Conservation (phyloP, 164 flowering plant species). For the Vitis riparia region DNA sequence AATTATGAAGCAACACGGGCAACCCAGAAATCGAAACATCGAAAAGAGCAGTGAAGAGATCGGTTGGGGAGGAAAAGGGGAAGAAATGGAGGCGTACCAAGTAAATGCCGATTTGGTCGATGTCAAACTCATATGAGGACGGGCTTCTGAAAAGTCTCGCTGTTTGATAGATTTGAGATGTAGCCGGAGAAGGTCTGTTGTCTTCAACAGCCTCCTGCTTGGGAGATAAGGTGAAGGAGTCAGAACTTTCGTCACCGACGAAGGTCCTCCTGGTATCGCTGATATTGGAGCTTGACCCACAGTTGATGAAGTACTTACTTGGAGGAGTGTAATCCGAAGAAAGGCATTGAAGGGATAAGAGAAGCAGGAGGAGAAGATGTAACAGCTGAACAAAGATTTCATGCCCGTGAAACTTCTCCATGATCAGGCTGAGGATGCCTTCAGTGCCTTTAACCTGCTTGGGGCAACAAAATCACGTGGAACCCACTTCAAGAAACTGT, state of each 20-base stretch:
- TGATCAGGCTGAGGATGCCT: background rate
- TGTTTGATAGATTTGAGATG: constrained; percentile 2
- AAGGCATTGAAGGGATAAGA: background rate
- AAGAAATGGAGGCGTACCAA: no score
- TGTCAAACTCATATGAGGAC: no score
- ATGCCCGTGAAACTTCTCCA: constrained; percentile 2
- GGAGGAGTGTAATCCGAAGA: background rate
- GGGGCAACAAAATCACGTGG: no score
- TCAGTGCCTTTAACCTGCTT: no score
- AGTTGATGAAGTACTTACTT: constrained; percentile 14
- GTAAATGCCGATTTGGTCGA: no score
- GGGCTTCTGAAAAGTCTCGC: no score
- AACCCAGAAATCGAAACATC: no score
- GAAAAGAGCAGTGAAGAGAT: no score
- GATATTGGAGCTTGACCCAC: constrained; percentile 7
- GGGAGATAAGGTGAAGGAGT: background rate
- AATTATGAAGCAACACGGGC: no score
- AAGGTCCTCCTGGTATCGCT: background rate
- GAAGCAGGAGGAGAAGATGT: background rate
- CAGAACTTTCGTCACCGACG: constrained; percentile 5
- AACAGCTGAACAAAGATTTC: background rate
- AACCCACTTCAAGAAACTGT: no score
- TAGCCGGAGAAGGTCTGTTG: background rate
- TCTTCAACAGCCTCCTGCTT: background rate
- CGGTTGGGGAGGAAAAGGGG: no score